phyloP scores from a whole-genome alignment of 2,329 filamentous ascomycete genomes.

The Aspergillus intermedius region DNA sequence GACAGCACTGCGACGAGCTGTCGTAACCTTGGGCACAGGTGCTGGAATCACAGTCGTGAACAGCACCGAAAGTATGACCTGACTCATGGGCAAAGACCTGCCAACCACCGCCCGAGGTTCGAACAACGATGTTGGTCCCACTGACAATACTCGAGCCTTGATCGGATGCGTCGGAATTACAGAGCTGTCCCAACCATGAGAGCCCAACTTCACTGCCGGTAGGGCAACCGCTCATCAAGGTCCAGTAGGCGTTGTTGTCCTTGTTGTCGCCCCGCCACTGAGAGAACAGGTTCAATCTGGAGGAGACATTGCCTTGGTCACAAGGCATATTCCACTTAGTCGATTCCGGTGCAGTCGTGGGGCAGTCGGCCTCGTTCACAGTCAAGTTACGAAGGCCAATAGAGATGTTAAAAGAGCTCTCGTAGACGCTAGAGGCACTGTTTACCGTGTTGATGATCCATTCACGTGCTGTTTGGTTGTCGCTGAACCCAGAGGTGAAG shows the following conservation, averaged over 20 bases:
- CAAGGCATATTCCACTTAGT: conserved; percentile 83
- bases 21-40: conserved; percentile 61
- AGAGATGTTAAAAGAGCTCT: conserved; percentile 89
- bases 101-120: conserved; percentile 65
- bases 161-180: conserved; percentile 50
- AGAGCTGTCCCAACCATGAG: conserved; percentile 88
- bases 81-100: conserved; percentile 83
- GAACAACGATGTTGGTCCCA: conserved; percentile 82
- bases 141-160: conserved; percentile 63
- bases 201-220: conserved; percentile 82
- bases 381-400: conserved; percentile 82
- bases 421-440: conserved; percentile 78
- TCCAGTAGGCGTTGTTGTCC: conserved; percentile 91
- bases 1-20: conserved; percentile 68
- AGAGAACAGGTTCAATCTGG: conserved; percentile 81
- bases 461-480: conserved; percentile 55
- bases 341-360: conserved; percentile 57
- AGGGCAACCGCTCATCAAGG: conserved; percentile 71
- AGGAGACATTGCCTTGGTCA: conserved; percentile 52
- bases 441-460: conserved; percentile 84
- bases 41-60: conserved; percentile 76
- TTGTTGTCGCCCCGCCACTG: conserved; percentile 71
- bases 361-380: conserved; percentile 68
- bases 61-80: conserved; percentile 90
- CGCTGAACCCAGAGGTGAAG: conserved; percentile 68